These are phyloP conservation scores for Leptomonas seymouri DNA, from an alignment of 208 protist genomes.

Conservation along the genomic window DNA sequence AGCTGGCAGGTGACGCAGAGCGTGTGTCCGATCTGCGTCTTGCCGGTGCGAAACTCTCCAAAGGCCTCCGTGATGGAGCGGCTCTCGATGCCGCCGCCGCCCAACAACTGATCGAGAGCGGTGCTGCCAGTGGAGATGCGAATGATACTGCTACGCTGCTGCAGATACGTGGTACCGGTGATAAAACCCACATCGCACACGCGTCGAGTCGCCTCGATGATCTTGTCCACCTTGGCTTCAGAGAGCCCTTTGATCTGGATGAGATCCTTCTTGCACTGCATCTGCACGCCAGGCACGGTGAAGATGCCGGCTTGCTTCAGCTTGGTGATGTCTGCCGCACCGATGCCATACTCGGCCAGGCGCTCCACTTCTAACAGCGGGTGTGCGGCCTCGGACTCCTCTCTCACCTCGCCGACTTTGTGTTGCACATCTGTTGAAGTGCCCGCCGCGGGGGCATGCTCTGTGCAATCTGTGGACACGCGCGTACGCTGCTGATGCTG, in stretches of 20 bases:
- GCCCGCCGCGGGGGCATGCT: constrained; percentile 17
- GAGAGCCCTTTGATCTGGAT: constrained; percentile 97
- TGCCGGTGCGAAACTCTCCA: constrained; percentile 99
- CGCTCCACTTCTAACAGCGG: constrained; percentile 85
- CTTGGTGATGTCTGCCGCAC: constrained; percentile 88
- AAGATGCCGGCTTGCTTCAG: constrained; percentile 91
- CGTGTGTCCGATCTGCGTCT: constrained; percentile 98
- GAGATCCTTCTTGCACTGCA: constrained; percentile 93
- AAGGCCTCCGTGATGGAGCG: constrained; percentile 98
- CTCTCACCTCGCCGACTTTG: constrained; percentile 30
- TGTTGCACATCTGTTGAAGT: constrained; percentile 23
- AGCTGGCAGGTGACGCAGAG: constrained; percentile 98
- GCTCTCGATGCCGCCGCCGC: constrained; percentile 96
- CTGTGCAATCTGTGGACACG: neutral
- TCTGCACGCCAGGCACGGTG: constrained; percentile 91
- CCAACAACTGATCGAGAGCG: constrained; percentile 94
- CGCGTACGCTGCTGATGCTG: constrained; percentile 14
- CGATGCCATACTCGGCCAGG: constrained; percentile 91
- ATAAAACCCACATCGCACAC: constrained; percentile 87
- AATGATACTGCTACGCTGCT: constrained; percentile 87
- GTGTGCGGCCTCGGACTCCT: constrained; percentile 34
- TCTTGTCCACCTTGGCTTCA: constrained; percentile 98
- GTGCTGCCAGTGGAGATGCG: constrained; percentile 95
- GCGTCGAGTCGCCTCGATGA: constrained; percentile 95
- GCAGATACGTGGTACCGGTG: constrained; percentile 85